Evolutionary conservation across 139 green algal species (phyloP).

Genomic region (Chlorella ohadii): DNA sequence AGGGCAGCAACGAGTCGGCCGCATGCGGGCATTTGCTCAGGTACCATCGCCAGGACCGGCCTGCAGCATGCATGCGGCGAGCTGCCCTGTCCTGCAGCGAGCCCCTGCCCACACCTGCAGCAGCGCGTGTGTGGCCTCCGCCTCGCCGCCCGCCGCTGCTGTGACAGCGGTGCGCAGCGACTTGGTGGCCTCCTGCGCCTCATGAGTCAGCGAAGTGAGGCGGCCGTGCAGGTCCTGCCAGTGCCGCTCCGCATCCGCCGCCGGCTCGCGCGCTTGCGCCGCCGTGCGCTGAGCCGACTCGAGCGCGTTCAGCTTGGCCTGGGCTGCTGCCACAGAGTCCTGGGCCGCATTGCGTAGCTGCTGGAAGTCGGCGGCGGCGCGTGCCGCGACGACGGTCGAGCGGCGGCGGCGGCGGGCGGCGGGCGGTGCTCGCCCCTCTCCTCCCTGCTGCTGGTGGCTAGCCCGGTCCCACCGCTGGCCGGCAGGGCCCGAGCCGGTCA

Average conservation of each 20-base stretch:
- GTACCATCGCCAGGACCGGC: too few species aligned
- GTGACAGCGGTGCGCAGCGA: slow-evolving; percentile 3
- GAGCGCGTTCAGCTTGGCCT: slow-evolving; percentile 34
- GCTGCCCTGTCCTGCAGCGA: too few species aligned
- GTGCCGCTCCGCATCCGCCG: slow-evolving; percentile 26
- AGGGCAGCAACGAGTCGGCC: too few species aligned
- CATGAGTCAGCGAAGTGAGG: not conserved
- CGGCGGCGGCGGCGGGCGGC: not conserved
- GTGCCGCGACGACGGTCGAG: not conserved
- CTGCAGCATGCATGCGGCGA: too few species aligned
- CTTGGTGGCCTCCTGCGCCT: not conserved
- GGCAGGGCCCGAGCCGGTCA: too few species aligned
- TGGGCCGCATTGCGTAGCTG: slow-evolving; percentile 11
- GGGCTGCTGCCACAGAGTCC: not conserved
- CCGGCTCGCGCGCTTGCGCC: not conserved
- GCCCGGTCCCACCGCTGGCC: not conserved
- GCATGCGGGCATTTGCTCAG: too few species aligned
- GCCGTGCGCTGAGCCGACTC: slow-evolving; percentile 24
- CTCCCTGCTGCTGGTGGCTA: not conserved
- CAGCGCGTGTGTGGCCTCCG: slow-evolving; percentile 21
- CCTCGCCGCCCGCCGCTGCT: slow-evolving; percentile 4
- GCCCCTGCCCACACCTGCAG: not conserved
- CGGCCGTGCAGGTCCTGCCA: slow-evolving; percentile 16
- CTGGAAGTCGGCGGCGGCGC: slow-evolving; percentile 11
- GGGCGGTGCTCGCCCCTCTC: not conserved